Base-by-base conservation (phyloP, 176 grass and related monocot species). In the Luzula sylvatica region DNA sequence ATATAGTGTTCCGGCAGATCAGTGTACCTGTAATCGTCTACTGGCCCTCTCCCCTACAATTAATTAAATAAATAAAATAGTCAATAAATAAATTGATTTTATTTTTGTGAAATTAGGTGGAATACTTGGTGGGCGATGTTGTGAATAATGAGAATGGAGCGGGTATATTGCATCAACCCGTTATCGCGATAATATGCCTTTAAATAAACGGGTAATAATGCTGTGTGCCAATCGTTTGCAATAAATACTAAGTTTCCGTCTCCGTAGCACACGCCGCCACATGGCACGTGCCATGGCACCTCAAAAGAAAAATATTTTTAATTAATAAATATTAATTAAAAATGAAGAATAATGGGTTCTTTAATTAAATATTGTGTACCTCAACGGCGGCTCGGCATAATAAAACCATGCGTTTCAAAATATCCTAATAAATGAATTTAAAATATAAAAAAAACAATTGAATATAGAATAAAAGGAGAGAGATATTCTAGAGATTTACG, bases 191-290 rank as follows among this genome's bases (percentile, higher is more conserved):
- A 96, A 42, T 86, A 86, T 19, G 81, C 84, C 50, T 89, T 96
- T 1, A 96, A 68, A 82, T 96, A 89, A 23, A 96, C 81, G 0
- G 92, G 85, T 11, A 96, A 48, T 20, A 96, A 70, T 65, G 92
- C 92, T 8, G 85, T 89, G 74, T 96, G 92, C 92, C 92, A 96
- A 65, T 96, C 92, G 71, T 96, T 96, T 26, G 92, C 84, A 74
- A 96, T 80, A 54, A 89, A 96, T 46, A 65, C 85, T 65, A 89
- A 75, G 66, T 96, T 96, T 14, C 90, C 92, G 57, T 96, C 92
- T 45, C 92, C 92, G 29, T 96, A 96, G 66, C 80, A 57, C 1
- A 71, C 20, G 43, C 81, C 92, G 20, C 85, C 78, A 38, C 92
- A 96, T 51, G 84, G 71, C 62, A 77, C 85, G 15, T 86, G 65